These are phyloP conservation scores for Fagopyrum homotropicum DNA, from an alignment of 148 eudicot species.

Conservation along the genomic window DNA sequence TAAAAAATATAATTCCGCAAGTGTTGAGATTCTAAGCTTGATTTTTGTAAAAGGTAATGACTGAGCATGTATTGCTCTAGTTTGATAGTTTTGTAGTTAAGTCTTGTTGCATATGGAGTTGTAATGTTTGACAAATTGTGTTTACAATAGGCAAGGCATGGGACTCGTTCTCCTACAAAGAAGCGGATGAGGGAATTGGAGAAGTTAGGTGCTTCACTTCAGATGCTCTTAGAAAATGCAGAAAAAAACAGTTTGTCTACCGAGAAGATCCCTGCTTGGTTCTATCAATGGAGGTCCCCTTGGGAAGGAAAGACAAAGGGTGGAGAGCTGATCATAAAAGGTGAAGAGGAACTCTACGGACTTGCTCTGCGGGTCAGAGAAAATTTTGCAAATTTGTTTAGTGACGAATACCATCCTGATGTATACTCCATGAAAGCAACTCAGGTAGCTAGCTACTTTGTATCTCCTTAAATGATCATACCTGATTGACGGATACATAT, in stretches of 20 bases:
- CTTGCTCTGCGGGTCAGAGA: conserved; percentile 70
- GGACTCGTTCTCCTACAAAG: conserved; percentile 96
- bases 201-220: conserved; percentile 40
- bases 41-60: not conserved
- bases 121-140: not conserved
- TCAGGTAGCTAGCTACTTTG: conserved; percentile 43
- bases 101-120: no score
- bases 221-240: conserved; percentile 48
- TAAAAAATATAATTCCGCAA: not conserved
- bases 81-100: no score
- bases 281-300: conserved; percentile 81
- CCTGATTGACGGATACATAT: no score
- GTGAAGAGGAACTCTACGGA: conserved; percentile 81
- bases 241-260: conserved; percentile 43
- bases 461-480: no score
- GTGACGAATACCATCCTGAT: conserved; percentile 71
- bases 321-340: conserved; percentile 70
- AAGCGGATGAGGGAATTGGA: conserved; percentile 63
- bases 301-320: conserved; percentile 81
- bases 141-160: conserved; percentile 78
- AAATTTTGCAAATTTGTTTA: conserved; percentile 54
- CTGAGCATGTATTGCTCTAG: no score
- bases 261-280: conserved; percentile 72
- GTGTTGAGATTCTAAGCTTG: not conserved
- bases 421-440: conserved; percentile 80